phyloP scores from a whole-genome alignment of 2,329 filamentous ascomycete genomes.

The Chalara sp. region DNA sequence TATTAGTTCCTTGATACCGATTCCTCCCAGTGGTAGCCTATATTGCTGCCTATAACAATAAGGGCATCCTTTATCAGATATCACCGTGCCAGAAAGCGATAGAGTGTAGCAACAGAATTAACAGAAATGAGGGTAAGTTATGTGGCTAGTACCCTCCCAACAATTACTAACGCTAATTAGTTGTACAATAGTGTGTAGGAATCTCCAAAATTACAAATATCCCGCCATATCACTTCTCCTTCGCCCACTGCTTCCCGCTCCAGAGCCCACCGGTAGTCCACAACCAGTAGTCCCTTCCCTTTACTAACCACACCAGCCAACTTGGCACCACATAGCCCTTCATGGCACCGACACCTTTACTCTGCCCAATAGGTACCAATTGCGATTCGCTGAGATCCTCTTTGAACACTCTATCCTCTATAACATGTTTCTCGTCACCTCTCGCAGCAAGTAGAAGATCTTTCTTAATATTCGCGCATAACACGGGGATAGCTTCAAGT shows the following conservation, averaged over 20 bases:
- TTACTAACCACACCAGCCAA: conserved; percentile 40
- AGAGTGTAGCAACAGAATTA: no score
- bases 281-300: conserved; percentile 30
- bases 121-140: no score
- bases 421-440: conserved; percentile 9
- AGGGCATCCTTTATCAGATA: no score
- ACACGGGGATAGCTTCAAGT: conserved; percentile 33
- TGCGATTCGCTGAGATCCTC: conserved; percentile 39
- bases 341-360: conserved; percentile 37
- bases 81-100: no score
- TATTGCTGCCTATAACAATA: no score
- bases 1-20: no score
- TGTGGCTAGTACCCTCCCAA: no score
- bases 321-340: conserved; percentile 38
- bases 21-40: no score
- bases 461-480: conserved; percentile 40
- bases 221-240: no score
- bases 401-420: conserved; percentile 29
- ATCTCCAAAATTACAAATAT: no score
- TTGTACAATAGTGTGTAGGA: no score
- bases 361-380: conserved; percentile 39
- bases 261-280: conserved; percentile 35
- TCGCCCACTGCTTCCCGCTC: conserved; percentile 45
- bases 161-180: no score
- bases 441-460: conserved; percentile 37